A percentile compares a stretch with the other conserved stretches of the same genome.
Evolutionary conservation across 768 basidiomycete genomes (phyloP).

Genomic region (Termitomyces bulborhizus): DNA sequence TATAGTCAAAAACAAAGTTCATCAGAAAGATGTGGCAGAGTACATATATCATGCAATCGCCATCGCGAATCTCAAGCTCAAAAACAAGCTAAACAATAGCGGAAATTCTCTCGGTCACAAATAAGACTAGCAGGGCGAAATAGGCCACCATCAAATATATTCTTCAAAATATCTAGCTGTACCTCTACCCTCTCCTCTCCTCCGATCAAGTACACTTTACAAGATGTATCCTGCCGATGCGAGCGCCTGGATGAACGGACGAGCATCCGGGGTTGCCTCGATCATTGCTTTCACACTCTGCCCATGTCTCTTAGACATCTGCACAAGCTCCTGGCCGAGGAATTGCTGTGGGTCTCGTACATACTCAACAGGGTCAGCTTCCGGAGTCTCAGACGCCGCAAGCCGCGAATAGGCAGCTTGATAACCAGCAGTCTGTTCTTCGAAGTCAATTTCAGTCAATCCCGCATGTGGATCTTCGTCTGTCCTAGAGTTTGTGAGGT

Average conservation of each 20-base stretch:
- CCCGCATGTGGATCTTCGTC: conserved; percentile 48
- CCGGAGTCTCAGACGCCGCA: conserved; percentile 65
- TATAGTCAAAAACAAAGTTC: too few species aligned
- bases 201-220: conserved; percentile 4
- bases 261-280: conserved; percentile 23
- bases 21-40: too few species aligned
- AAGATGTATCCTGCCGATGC: conserved; percentile 20
- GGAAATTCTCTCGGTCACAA: too few species aligned
- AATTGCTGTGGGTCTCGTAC: conserved; percentile 51
- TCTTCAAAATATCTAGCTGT: neutral
- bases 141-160: too few species aligned
- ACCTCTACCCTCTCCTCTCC: neutral
- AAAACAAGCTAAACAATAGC: too few species aligned
- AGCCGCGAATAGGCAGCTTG: conserved; percentile 92
- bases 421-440: conserved; percentile 87
- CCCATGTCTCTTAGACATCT: conserved; percentile 29
- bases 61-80: too few species aligned
- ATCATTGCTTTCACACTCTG: conserved; percentile 31
- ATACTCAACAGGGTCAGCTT: conserved; percentile 57
- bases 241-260: conserved; percentile 21
- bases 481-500: conserved; percentile 38
- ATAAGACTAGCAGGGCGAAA: too few species aligned
- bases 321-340: conserved; percentile 40
- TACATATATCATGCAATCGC: too few species aligned
- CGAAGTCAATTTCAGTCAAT: conserved; percentile 78